Evolutionary conservation across 768 basidiomycete genomes (phyloP), one percentile per base, ranked within the genome.

Genomic region (Serendipita sp.): DNA sequence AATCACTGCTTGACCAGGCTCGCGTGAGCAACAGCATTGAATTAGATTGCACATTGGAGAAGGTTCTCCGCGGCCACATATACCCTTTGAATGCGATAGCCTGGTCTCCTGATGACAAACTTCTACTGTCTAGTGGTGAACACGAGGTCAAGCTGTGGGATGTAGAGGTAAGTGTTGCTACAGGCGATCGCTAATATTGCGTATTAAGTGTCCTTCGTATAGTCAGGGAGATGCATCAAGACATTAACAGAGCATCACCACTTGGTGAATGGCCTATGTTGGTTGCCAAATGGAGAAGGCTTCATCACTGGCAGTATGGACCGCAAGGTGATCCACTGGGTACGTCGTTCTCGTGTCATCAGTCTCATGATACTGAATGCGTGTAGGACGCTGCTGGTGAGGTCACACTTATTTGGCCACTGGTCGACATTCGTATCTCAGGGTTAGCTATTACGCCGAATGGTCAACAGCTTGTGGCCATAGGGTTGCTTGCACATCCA

Each of bases 221-320:
- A 94, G 91, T 87, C 86, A 43, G 91, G 91, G n/a, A 73, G 79
- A 62, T 84, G 83, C 71, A 75, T 86, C 60, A 78, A 82, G 65
- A 79, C 81, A 0, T 76, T 91, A 18, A 80, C 84, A 10, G 80
- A 80, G 43, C 48, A 50, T 27, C 92, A 97, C 72, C 75, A 76
- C 44, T 84, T 85, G 1, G 89, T 98, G 63, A 89, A 89, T 16
- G 83, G 91, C 1, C 79, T 97, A 40, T 80, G 82, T 34, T 97
- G 92, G 91, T 76, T 92, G 44, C 88, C 91, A 18, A 88, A 96
- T 72, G 87, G 87, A 37, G 83, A 83, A 23, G 91, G 90, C 5
- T 96, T 98, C 72, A 81, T 96, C 68, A 94, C 92, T 10, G 87
- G 86, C 60, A 87, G 87, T 46, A 77, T 95, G 70, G 95, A 97